phyloP scores from a whole-genome alignment of 2,329 filamentous ascomycete genomes.

The Cladosporium sp. region DNA sequence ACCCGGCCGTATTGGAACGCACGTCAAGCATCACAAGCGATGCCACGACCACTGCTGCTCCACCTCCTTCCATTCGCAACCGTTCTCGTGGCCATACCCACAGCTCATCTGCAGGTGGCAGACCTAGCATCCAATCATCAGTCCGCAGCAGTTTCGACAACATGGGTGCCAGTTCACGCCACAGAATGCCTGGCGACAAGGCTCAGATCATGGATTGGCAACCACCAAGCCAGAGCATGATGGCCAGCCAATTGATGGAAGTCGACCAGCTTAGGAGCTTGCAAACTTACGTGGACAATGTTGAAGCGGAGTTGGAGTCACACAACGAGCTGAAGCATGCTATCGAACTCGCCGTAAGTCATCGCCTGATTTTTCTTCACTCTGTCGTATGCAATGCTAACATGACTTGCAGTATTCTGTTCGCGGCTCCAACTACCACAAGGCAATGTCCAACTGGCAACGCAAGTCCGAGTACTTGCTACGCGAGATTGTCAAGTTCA shows the following conservation, averaged over 20 bases:
- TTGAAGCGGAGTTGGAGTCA: conserved; percentile 80
- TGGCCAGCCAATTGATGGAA: conserved; percentile 76
- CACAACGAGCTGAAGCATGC: conserved; percentile 87
- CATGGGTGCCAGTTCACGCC: conserved; percentile 47
- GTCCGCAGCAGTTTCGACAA: conserved; percentile 62
- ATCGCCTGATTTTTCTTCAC: background rate
- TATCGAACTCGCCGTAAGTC: conserved; percentile 75
- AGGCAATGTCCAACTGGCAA: conserved; percentile 96
- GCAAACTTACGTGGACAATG: conserved; percentile 75
- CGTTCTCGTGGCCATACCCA: conserved; percentile 30
- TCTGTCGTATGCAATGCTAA: background rate
- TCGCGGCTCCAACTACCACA: conserved; percentile 74
- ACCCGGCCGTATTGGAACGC: conserved; percentile 46
- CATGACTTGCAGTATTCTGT: conserved; percentile 66
- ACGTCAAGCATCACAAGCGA: conserved; percentile 22
- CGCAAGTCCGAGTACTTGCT: conserved; percentile 89
- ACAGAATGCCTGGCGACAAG: conserved; percentile 80
- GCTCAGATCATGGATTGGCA: conserved; percentile 84
- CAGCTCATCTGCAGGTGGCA: conserved; percentile 30
- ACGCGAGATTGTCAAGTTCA: conserved; percentile 93
- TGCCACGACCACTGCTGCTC: conserved; percentile 33
- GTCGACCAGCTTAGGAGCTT: conserved; percentile 77
- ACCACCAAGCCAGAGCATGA: conserved; percentile 87
- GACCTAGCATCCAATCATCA: conserved; percentile 48
- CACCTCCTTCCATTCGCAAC: conserved; percentile 23